Conservation (phyloP, 1,284 basidiomycete genomes). For the Tranzscheliella williamsii region DNA sequence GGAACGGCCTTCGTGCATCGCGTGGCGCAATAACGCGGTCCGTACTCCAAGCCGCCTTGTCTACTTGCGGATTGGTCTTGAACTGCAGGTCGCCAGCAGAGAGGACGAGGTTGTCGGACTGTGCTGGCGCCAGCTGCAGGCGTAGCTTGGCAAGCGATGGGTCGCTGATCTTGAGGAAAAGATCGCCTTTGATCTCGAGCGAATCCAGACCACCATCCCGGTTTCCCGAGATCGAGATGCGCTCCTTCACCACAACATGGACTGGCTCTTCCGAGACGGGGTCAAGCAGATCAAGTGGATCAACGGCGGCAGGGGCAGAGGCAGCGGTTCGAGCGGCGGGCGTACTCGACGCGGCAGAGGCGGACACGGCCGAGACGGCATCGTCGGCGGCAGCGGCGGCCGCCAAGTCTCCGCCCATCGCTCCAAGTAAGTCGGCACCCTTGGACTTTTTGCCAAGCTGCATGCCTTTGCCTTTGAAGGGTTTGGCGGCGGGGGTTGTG, state of each 20-base stretch:
- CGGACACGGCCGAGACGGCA: constrained; percentile 63
- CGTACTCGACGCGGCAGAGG: constrained; percentile 52
- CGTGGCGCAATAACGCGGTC: constrained; percentile 79
- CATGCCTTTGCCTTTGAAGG: constrained; percentile 96
- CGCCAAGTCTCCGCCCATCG: constrained; percentile 68
- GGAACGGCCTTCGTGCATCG: constrained; percentile 80
- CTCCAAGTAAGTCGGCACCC: constrained; percentile 81
- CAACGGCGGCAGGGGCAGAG: constrained; percentile 63
- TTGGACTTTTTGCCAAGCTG: constrained; percentile 95
- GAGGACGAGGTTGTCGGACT: constrained; percentile 68
- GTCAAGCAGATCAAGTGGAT: constrained; percentile 66
- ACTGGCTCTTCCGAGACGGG: constrained; percentile 79
- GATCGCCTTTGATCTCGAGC: constrained; percentile 89
- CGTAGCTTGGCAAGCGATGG: constrained; percentile 75
- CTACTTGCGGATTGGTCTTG: constrained; percentile 94
- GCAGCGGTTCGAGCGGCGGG: constrained; percentile 46
- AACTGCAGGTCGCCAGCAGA: constrained; percentile 73
- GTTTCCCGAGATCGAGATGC: constrained; percentile 75
- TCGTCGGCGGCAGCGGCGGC: constrained; percentile 62
- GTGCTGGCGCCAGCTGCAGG: constrained; percentile 70
- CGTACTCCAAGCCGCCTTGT: constrained; percentile 74
- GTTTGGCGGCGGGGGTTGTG: constrained; percentile 63
- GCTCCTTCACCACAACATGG: constrained; percentile 83
- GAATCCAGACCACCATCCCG: constrained; percentile 88
- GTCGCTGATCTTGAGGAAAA: constrained; percentile 85